Conservation (phyloP, 1,284 basidiomycete genomes). For the Puccinia triticina region DNA sequence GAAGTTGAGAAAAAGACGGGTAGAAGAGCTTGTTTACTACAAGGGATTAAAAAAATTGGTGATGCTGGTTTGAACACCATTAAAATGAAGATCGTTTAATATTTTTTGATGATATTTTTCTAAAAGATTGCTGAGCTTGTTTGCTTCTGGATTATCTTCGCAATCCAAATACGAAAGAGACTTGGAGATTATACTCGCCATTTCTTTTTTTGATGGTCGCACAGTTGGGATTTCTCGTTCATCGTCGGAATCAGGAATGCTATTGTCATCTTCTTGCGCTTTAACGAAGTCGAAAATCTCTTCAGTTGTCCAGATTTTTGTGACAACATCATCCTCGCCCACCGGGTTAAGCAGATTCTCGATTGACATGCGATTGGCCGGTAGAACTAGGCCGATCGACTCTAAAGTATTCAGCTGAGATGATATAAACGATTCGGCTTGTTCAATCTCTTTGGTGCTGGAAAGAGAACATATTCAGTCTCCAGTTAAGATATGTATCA, state of each 20-base stretch:
- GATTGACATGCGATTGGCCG: neutral
- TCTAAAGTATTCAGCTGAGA: slow-evolving; percentile 3
- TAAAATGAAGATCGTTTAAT: neutral
- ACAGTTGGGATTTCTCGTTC: neutral
- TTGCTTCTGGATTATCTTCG: slow-evolving; percentile 4
- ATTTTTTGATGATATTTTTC: slow-evolving; percentile 20
- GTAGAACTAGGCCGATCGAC: neutral
- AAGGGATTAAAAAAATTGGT: too few species aligned
- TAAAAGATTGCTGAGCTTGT: neutral
- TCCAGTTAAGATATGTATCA: neutral
- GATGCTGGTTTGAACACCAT: slow-evolving; percentile 10
- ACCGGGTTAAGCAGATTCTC: neutral
- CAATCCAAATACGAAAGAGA: slow-evolving; percentile 5
- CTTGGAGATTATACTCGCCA: neutral
- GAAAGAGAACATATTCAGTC: neutral
- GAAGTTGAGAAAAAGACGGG: neutral
- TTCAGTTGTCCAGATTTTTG: slow-evolving; percentile 2
- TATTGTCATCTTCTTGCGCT: too few species aligned
- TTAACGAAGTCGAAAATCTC: slow-evolving; percentile 16
- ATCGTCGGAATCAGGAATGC: neutral
- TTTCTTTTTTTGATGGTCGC: slow-evolving; percentile 6
- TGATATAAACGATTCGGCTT: neutral
- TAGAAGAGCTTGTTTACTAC: neutral
- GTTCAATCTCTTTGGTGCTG: neutral
- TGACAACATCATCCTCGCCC: neutral